Evolutionary conservation across 208 protist species (phyloP), one percentile per base, ranked within the genome.

Genomic region (Leishmania gerbilli): DNA sequence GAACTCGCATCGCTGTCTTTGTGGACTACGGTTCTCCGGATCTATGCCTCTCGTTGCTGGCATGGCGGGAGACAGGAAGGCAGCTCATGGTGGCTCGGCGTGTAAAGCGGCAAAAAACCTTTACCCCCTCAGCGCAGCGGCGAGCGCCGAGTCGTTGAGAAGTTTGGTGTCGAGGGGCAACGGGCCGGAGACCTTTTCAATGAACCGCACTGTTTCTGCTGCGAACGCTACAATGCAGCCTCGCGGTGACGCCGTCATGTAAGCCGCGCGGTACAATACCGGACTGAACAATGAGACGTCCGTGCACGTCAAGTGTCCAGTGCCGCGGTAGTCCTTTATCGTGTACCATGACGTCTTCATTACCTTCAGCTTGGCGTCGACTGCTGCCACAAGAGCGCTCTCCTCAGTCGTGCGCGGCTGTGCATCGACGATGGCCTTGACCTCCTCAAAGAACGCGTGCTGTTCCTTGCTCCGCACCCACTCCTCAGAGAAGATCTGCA

Each of bases 271-370:
- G 67, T 85, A 88, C 34, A 97, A 60, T 27, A 94, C 65, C 27
- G 92, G 91, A 79, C 88, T 95, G 34, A 97, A 79, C n/a, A 92
- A 42, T 2, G 80, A n/a, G 17, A 92, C 42, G 76, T 97, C 93
- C 11, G 77, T 89, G 67, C 87, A 80, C 40, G 87, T 85, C 6
- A 89, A 76, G 71, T 97, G 93, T 8, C 79, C 88, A 17, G 88
- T 91, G 42, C 86, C 83, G 15, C 49, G 42, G 27, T 78, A 79
- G 7, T 74, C 74, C 31, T 78, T 80, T 27, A 82, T 68, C 4
- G 64, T 85, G 76, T 87, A 91, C 90, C 86, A 90, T 31, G 76
- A 62, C 27, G 62, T 24, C 0, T 42, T 60, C 27, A 13, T 56
- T 3, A 40, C 19, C 42, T 82, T 75, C 27, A 80, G 62, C 45